Conservation (phyloP, 176 grass and related monocot genomes). For the Tillandsia leiboldiana region DNA sequence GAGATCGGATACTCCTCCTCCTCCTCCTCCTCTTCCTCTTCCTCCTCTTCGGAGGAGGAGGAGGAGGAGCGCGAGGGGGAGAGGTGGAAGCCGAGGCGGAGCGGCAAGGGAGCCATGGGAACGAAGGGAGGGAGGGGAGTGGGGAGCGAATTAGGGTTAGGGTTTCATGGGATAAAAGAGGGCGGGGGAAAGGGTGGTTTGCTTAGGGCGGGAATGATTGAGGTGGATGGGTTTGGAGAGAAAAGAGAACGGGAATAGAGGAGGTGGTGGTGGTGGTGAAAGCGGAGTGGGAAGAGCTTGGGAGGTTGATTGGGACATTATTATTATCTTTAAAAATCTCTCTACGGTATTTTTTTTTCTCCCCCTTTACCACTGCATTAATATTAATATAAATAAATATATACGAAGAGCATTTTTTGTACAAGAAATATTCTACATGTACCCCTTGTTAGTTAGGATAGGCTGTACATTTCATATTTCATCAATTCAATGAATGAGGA, state of each 20-base stretch:
- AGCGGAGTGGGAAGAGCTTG: background rate
- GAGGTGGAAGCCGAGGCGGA: constrained; percentile 49
- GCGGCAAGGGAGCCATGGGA: constrained; percentile 62
- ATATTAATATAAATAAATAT: background rate
- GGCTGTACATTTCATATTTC: too few species aligned
- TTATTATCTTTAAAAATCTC: background rate
- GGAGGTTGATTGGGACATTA: background rate
- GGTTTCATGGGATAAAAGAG: background rate
- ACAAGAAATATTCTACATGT: too few species aligned
- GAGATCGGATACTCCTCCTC: constrained; percentile 53
- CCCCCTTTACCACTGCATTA: background rate
- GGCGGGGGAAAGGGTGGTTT: background rate
- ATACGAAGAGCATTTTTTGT: too few species aligned
- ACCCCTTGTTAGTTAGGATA: too few species aligned
- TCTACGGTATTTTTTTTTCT: background rate
- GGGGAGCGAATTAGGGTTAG: background rate
- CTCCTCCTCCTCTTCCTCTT: constrained; percentile 28
- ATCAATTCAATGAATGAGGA: too few species aligned
- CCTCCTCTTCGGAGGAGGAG: constrained; percentile 19
- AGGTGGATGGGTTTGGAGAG: constrained; percentile 5
- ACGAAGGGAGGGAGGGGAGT: background rate
- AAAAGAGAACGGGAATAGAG: background rate
- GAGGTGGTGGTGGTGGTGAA: constrained; percentile 9
- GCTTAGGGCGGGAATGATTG: background rate
- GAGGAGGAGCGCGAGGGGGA: constrained; percentile 29